These are phyloP conservation scores for Xylariaceae sp. DNA, from an alignment of 2,329 filamentous ascomycete species.

Conservation along the genomic window DNA sequence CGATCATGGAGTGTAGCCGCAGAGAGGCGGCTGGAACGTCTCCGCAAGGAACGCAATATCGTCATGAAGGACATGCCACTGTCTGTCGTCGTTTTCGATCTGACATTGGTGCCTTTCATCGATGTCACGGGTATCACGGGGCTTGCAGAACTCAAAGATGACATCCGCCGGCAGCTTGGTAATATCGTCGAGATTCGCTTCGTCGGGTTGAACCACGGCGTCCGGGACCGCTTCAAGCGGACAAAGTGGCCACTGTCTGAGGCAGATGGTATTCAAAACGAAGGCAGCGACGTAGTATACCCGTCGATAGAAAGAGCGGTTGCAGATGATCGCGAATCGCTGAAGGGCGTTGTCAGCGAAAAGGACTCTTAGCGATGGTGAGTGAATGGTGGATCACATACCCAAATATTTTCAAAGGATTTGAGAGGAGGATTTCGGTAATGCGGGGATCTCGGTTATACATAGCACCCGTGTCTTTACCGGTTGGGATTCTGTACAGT, in stretches of 20 bases:
- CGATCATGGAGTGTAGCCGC: conserved; percentile 31
- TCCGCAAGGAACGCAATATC: conserved; percentile 22
- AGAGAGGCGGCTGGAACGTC: conserved; percentile 24
- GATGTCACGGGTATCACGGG: conserved; percentile 30
- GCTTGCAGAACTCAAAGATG: conserved; percentile 30
- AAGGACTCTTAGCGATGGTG: conserved; percentile 17
- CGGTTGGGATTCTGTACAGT: no score
- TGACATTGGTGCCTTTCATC: conserved; percentile 27
- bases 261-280: conserved; percentile 18
- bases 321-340: conserved; percentile 25
- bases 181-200: conserved; percentile 26
- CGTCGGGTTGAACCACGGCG: conserved; percentile 21
- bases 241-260: conserved; percentile 26
- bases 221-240: conserved; percentile 24
- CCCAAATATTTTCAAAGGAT: no score
- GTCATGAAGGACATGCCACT: conserved; percentile 25
- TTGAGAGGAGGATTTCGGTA: no score
- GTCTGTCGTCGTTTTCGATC: conserved; percentile 28
- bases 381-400: no score
- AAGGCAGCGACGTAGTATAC: conserved; percentile 27
- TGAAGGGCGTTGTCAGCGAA: conserved; percentile 27
- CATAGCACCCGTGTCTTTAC: no score
- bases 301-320: conserved; percentile 27
- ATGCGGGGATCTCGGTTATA: no score
- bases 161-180: conserved; percentile 27